phyloP scores from a whole-genome alignment of 306 rosid genomes.

The Aeschynomene evenia region DNA sequence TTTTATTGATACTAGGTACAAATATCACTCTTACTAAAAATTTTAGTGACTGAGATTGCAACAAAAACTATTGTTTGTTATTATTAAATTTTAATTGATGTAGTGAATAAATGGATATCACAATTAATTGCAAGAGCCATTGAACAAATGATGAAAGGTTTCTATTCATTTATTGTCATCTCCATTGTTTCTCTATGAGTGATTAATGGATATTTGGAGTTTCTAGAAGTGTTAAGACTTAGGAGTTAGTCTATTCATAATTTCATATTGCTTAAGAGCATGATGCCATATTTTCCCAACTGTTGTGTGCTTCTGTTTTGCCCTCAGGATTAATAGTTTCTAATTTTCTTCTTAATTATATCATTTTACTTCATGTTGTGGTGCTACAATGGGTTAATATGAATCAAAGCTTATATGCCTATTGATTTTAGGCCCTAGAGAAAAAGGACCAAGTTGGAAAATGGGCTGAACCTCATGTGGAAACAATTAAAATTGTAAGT shows the following conservation, averaged over 20 bases:
- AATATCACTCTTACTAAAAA: background rate
- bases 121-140: constrained; percentile 78
- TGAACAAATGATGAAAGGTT: constrained; percentile 98
- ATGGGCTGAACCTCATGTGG: constrained; percentile 74
- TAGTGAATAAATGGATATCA: constrained; percentile 94
- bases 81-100: constrained; percentile 30
- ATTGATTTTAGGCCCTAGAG: constrained; percentile 47
- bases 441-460: constrained; percentile 57
- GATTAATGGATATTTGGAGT: constrained; percentile 10
- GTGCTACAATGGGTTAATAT: constrained; percentile 9
- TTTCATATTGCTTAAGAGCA: background rate
- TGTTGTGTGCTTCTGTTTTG: constrained; percentile 9
- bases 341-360: constrained; percentile 12
- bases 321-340: constrained; percentile 4
- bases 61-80: background rate
- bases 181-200: constrained; percentile 2
- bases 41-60: background rate
- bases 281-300: background rate
- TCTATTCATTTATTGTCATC: constrained; percentile 22
- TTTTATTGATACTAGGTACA: constrained; percentile 88
- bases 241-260: constrained; percentile 4
- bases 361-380: background rate
- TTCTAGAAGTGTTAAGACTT: background rate
- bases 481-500: constrained; percentile 65
- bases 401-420: constrained; percentile 23